These are phyloP conservation scores for Cyclotella choctawhatcheeana DNA, from an alignment of 108 stramenopile species.

Conservation along the genomic window DNA sequence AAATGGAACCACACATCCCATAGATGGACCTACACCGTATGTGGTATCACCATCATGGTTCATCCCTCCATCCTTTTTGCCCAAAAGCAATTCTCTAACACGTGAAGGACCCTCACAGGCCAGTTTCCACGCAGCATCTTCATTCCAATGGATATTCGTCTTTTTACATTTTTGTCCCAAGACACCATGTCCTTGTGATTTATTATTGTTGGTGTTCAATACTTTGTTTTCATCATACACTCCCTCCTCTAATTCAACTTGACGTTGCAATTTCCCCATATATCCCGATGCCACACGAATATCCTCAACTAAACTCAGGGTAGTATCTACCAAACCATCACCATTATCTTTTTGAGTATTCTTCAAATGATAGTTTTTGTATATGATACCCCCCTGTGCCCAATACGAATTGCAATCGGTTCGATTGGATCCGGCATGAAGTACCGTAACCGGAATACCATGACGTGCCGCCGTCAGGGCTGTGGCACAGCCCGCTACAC, in stretches of 20 bases:
- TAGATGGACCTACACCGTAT: not conserved
- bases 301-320: constrained; percentile 75
- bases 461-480: constrained; percentile 78
- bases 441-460: constrained; percentile 72
- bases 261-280: not conserved
- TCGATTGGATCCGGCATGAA: constrained; percentile 69
- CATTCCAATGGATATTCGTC: constrained; percentile 70
- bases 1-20: constrained; percentile 63
- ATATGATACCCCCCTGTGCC: constrained; percentile 98
- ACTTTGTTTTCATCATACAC: constrained; percentile 1
- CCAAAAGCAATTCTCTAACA: constrained; percentile 83
- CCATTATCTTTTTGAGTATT: constrained; percentile 21
- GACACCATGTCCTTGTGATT: not conserved
- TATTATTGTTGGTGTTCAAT: not conserved
- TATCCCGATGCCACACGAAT: constrained; percentile 60
- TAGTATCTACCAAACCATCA: constrained; percentile 66
- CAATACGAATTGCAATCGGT: constrained; percentile 95
- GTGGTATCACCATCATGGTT: constrained; percentile 1
- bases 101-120: constrained; percentile 86
- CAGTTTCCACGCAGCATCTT: constrained; percentile 87
- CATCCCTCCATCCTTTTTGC: constrained; percentile 28
- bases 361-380: constrained; percentile 64
- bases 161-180: constrained; percentile 16
- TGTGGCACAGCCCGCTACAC: constrained; percentile 84
- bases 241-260: constrained; percentile 25